Evolutionary conservation across 2,329 filamentous ascomycete genomes (phyloP), one percentile per base, ranked within the genome.

Genomic region (Ophiostoma himal-ulmi): DNA sequence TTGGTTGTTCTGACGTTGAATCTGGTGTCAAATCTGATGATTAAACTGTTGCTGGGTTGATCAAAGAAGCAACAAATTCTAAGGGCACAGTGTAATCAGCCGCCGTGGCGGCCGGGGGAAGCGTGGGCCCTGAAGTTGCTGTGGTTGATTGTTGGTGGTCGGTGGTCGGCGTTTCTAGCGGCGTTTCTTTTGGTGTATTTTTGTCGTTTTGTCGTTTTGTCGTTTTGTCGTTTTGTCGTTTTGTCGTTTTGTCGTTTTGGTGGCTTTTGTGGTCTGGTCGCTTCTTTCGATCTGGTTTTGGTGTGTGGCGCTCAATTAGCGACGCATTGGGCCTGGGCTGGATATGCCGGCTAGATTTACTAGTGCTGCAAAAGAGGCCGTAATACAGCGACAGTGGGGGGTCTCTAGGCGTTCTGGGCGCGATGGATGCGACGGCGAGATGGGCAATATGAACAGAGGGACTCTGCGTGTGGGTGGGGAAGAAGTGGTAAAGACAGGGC

Each of bases 61-160:
- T 60, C 54, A 11, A 57, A 57, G 11, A 57, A 8, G 30, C 7
- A 57, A 57, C 22, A 30, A 26, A 57, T 57, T 13, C 0, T 3
- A 39, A 57, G 62, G 34, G 17, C 34, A 37, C 34, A 64, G 60
- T 37, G 70, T 48, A 67, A 26, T 52, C 68, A 68, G 70, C 70
- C 70, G 70, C 70, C 70, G 70, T 57, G 44, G 70, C 62, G 68
- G 70, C 48, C 52, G 8, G 17, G 67, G 70, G 52, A 67, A 68
- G 62, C 68, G 70, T 69, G 54, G 67, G 70, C 67, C 67, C 68
- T 67, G 20, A 20, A 17, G 8, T 62, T 30, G 64, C 8, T 64
- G 26, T 54, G 64, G 64, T 37, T 41, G 67, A 39, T 48, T 39
- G 20, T 39, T n/a, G 62, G 36, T 26, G 36, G 34, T 39, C 62